Evolutionary conservation across 2,329 filamentous ascomycete genomes (phyloP).

Genomic region (Ilyonectria mors-panacis): DNA sequence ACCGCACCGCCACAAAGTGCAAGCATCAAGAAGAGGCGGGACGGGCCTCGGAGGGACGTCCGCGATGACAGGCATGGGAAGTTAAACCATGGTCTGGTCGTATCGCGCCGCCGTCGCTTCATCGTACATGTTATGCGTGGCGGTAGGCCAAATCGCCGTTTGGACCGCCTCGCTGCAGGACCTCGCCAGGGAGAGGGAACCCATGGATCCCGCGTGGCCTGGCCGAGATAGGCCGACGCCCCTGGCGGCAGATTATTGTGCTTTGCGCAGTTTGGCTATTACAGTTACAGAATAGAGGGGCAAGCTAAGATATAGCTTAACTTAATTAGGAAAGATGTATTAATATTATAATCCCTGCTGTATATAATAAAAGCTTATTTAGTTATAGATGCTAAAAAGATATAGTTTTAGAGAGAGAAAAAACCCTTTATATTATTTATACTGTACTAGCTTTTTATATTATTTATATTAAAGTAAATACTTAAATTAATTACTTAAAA

Average conservation of each 20-base stretch:
- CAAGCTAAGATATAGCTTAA: conserved; percentile 2
- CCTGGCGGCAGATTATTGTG: conserved; percentile 7
- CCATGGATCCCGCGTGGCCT: conserved; percentile 39
- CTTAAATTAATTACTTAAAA: no score
- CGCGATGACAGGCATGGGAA: background rate
- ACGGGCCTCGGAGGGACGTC: conserved; percentile 5
- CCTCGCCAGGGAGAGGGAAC: conserved; percentile 13
- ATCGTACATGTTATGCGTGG: background rate
- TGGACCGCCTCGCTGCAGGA: conserved; percentile 1
- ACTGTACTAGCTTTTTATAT: no score
- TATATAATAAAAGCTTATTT: background rate
- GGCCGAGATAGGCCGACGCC: conserved; percentile 35
- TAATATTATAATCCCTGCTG: conserved; percentile 6
- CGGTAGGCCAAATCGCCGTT: background rate
- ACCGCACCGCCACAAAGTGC: conserved; percentile 1
- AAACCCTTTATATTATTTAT: no score
- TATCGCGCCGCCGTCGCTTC: background rate
- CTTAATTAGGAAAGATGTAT: conserved; percentile 14
- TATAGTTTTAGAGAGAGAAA: no score
- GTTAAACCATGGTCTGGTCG: background rate
- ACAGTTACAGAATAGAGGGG: background rate
- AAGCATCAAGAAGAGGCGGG: background rate
- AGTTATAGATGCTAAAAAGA: no score
- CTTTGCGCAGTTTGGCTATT: background rate
- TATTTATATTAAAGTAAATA: no score